Evolutionary conservation across 768 basidiomycete species (phyloP).

Genomic region (Atractiella rhizophila): DNA sequence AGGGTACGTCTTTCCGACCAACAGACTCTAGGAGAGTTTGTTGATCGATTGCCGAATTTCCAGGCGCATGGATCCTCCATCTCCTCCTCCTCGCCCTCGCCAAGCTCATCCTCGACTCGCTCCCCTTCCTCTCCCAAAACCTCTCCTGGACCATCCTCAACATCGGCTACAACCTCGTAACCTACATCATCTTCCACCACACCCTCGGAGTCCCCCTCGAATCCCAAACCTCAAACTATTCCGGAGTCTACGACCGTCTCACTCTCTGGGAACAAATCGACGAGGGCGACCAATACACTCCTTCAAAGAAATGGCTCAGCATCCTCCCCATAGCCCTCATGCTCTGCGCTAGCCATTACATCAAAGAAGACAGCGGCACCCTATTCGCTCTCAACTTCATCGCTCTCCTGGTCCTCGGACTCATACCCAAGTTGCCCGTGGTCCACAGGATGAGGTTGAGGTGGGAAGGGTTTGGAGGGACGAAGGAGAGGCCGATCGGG

Average conservation of each 20-base stretch:
- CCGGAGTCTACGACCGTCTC: slow-evolving; percentile 87
- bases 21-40: background rate
- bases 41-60: background rate
- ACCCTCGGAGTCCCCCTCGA: slow-evolving; percentile 93
- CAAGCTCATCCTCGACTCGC: slow-evolving; percentile 75
- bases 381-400: slow-evolving; percentile 72
- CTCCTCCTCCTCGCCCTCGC: slow-evolving; percentile 69
- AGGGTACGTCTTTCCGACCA: slow-evolving; percentile 31
- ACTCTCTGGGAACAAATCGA: slow-evolving; percentile 99
- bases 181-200: slow-evolving; percentile 96
- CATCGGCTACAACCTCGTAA: slow-evolving; percentile 68
- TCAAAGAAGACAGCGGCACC: too few relatives aligned
- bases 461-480: too few relatives aligned
- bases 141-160: slow-evolving; percentile 89
- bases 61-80: slow-evolving; percentile 96
- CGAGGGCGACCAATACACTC: slow-evolving; percentile 92
- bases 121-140: slow-evolving; percentile 83
- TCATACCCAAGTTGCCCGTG: slow-evolving; percentile 76
- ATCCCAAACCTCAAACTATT: too few relatives aligned
- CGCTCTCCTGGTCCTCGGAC: slow-evolving; percentile 40
- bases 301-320: slow-evolving; percentile 89
- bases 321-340: slow-evolving; percentile 76
- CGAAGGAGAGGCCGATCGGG: too few relatives aligned
- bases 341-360: too few relatives aligned
- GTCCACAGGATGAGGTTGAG: slow-evolving; percentile 18